Percentiles rank a stretch among this genome's conserved stretches.
phyloP scores from a whole-genome alignment of 257 asterid species.

The Solanum lycopersicoides region DNA sequence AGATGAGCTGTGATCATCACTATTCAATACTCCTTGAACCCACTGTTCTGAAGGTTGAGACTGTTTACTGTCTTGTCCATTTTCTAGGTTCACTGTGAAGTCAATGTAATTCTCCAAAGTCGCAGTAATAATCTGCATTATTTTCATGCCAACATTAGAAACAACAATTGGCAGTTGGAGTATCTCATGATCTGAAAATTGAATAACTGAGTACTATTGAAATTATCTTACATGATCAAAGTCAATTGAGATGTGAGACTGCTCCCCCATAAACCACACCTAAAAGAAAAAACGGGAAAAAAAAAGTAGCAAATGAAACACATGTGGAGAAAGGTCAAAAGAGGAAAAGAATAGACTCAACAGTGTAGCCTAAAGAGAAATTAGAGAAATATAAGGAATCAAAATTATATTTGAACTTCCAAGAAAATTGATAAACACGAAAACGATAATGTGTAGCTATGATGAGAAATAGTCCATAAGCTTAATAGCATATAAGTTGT shows the following conservation, averaged over 20 bases:
- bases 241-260: constrained; percentile 42
- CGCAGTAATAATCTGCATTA: constrained; percentile 29
- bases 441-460: not conserved
- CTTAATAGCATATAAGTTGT: not conserved
- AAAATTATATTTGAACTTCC: not conserved
- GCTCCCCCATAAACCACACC: constrained; percentile 44
- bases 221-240: constrained; percentile 31
- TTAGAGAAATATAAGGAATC: not conserved
- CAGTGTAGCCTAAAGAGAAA: not conserved
- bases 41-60: constrained; percentile 6
- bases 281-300: not conserved
- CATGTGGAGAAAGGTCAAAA: not conserved
- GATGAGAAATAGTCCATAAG: not conserved
- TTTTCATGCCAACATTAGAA: not conserved
- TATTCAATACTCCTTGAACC: constrained; percentile 21
- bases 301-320: not conserved
- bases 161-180: not conserved
- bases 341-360: not conserved
- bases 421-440: not conserved
- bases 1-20: constrained; percentile 19
- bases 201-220: not conserved
- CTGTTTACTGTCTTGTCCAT: not conserved
- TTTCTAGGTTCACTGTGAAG: constrained; percentile 8
- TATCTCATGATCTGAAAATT: not conserved
- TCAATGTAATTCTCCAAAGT: constrained; percentile 40